A percentile compares a stretch with the other conserved stretches of the same genome.
Evolutionary conservation across 23 red algal genomes (phyloP).

Genomic region (Gracilaria vermiculophylla): DNA sequence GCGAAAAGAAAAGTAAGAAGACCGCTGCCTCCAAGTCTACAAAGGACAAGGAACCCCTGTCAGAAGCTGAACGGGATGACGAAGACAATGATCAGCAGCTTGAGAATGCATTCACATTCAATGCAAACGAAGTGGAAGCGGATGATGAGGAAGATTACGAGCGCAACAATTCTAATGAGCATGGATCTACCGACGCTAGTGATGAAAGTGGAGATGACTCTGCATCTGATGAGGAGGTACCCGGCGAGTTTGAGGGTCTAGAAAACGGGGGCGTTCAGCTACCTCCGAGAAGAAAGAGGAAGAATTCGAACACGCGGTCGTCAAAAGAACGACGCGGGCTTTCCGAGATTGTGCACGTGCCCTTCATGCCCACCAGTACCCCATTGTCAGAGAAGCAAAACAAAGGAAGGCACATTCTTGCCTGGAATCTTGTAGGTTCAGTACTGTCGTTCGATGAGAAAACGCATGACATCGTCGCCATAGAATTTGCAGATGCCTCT

Average conservation of each 20-base stretch:
- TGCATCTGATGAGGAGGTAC: slow-evolving; percentile 49
- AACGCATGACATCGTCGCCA: slow-evolving; percentile 72
- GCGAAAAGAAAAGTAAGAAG: slow-evolving; percentile 19
- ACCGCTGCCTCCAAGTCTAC: not conserved
- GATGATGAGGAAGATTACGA: slow-evolving; percentile 56
- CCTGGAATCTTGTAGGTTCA: slow-evolving; percentile 69
- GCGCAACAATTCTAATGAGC: not conserved
- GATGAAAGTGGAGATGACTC: slow-evolving; percentile 10
- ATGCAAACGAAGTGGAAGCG: slow-evolving; percentile 54
- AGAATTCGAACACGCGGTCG: not conserved
- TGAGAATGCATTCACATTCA: slow-evolving; percentile 51
- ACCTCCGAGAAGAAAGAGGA: not conserved
- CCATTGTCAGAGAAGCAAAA: slow-evolving; percentile 32
- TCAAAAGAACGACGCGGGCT: not conserved
- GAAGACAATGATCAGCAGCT: slow-evolving; percentile 30
- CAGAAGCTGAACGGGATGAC: slow-evolving; percentile 25
- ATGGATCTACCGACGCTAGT: not conserved
- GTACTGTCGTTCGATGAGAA: slow-evolving; percentile 60
- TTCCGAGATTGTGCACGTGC: slow-evolving; percentile 6
- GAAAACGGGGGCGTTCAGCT: slow-evolving; percentile 51
- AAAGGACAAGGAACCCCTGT: slow-evolving; percentile 4
- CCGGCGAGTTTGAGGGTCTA: slow-evolving; percentile 40
- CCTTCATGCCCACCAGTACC: slow-evolving; percentile 71
- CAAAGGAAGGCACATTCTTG: slow-evolving; percentile 40
- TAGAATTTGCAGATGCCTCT: slow-evolving; percentile 74